A percentile compares a stretch with the other conserved stretches of the same genome.
Evolutionary conservation across 176 grass and related monocot genomes (phyloP).

Genomic region (Bothriochloa decipiens): DNA sequence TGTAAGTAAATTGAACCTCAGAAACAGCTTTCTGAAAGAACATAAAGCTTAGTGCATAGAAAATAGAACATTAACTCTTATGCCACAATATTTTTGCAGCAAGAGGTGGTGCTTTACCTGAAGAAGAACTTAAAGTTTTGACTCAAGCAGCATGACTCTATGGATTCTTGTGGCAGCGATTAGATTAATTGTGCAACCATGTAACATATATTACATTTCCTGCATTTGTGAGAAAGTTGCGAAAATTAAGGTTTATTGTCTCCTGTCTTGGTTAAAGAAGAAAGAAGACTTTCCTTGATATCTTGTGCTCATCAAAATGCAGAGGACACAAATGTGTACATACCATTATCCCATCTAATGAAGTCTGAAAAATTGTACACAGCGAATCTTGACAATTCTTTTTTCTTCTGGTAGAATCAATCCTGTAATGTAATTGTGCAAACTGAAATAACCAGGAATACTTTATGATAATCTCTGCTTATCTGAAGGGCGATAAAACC

Average conservation of each 20-base stretch:
- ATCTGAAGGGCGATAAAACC: conserved; percentile 20
- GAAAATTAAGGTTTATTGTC: conserved; percentile 25
- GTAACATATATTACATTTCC: conserved; percentile 1
- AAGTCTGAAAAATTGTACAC: neutral
- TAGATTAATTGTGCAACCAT: conserved; percentile 30
- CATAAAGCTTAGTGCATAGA: conserved; percentile 7
- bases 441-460: neutral
- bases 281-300: conserved; percentile 29
- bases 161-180: conserved; percentile 12
- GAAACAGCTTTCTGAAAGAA: neutral
- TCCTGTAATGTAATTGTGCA: conserved; percentile 2
- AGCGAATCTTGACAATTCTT: neutral
- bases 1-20: conserved; percentile 57
- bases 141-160: conserved; percentile 31
- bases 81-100: conserved; percentile 65
- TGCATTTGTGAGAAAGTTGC: conserved; percentile 26
- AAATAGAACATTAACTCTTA: conserved; percentile 27
- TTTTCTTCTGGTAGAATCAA: conserved; percentile 1
- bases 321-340: conserved; percentile 38
- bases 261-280: conserved; percentile 16
- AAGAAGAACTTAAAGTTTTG: conserved; percentile 95
- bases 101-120: conserved; percentile 84
- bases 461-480: conserved; percentile 1
- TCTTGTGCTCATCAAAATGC: conserved; percentile 22
- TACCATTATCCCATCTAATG: conserved; percentile 14